Evolutionary conservation across 2,329 filamentous ascomycete species (phyloP).

Genomic region (Hymenoscyphus fructigenus): DNA sequence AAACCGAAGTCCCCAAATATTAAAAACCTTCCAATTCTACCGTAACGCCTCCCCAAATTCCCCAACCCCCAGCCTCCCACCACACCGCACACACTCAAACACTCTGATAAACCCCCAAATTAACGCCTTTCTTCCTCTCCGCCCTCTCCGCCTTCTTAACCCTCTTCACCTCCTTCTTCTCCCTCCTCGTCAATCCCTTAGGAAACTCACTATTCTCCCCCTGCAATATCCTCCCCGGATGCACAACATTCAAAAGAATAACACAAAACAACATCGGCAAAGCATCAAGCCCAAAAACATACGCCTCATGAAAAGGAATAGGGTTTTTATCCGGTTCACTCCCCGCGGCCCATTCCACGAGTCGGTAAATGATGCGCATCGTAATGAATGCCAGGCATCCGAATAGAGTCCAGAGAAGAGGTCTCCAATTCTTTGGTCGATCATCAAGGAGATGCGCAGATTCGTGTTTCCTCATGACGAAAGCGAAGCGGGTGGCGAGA

Average conservation of each 20-base stretch:
- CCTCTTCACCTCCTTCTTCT: constrained; percentile 7
- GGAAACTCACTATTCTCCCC: constrained; percentile 14
- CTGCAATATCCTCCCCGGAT: constrained; percentile 9
- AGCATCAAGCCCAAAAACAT: constrained; percentile 9
- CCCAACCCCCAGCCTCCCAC: no score
- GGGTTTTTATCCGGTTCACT: constrained; percentile 3
- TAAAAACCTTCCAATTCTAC: no score
- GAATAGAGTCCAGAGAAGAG: constrained; percentile 42
- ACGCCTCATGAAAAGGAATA: constrained; percentile 7
- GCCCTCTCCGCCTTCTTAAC: constrained; percentile 6
- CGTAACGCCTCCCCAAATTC: no score
- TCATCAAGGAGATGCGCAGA: constrained; percentile 32
- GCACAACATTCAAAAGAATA: constrained; percentile 4
- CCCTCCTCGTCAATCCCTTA: constrained; percentile 6
- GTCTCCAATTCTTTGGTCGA: constrained; percentile 23
- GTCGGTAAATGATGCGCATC: constrained; percentile 23
- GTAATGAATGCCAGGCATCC: constrained; percentile 44
- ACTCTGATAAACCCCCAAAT: background rate
- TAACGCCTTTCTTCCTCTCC: constrained; percentile 1
- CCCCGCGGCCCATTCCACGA: constrained; percentile 9
- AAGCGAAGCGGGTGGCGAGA: constrained; percentile 42
- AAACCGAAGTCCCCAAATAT: no score
- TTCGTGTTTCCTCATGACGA: constrained; percentile 39
- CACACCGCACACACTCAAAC: no score
- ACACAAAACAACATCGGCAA: constrained; percentile 10